Evolutionary conservation across 208 protist genomes (phyloP), one percentile per base, ranked within the genome.

Genomic region (Crithidia expoeki): DNA sequence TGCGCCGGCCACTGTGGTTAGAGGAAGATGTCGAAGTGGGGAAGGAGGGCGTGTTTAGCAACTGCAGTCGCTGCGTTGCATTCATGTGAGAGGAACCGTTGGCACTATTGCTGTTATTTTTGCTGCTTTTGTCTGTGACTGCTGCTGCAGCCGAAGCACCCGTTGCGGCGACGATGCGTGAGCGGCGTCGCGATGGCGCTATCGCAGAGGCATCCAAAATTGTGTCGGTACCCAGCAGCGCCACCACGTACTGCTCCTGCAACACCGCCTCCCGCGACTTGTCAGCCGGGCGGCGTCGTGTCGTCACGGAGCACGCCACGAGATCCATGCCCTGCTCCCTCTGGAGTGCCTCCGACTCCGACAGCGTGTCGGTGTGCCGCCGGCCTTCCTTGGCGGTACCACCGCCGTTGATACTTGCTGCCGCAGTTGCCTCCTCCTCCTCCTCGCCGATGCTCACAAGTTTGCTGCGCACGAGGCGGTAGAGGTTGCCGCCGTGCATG

Each of bases 221-320:
- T 0, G 52, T 52, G 40, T 70, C 64, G 28, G 52, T 59, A 40
- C 64, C 64, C 27, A 72, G 34, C 55, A 72, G 34, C 28, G 66
- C 66, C 30, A 72, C 55, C 1, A 72, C 66, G 66, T 63, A 72
- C 55, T 72, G 66, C 42, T 72, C 55, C 66, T 72, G 66, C 66
- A 72, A 44, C 6, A 55, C 66, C 7, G 33, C 27, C 63, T 46
- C 51, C 16, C 14, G 28, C 23, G 40, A 40, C 52, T 23, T 3
- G 21, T 25, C 33, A 4, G 2, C 12, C 33, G 6, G 36, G 28
- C 33, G 40, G 21, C 46, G 66, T 0, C 56, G 66, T 32, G 36
- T 32, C n/a, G 66, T 63, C 6, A 72, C 55, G 33, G 66, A 53
- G 55, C 56, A 59, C 27, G 42, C 55, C 14, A 72, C 21, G 16